Conservation (phyloP, 192 early-diverging fungal species). For the Radiomyces spectabilis region DNA sequence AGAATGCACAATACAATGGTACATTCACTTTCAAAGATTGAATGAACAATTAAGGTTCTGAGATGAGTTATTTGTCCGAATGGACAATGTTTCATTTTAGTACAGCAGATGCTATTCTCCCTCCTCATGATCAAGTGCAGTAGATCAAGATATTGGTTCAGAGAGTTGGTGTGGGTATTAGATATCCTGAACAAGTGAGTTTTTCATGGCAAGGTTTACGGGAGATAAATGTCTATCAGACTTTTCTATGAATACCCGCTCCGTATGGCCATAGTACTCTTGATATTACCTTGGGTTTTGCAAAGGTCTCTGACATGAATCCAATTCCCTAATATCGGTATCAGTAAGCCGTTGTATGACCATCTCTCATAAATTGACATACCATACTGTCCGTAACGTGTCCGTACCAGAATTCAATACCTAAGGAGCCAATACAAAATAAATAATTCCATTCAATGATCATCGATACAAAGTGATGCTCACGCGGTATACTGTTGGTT, state of each 20-base stretch:
- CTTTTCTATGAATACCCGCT: neutral
- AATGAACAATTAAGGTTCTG: too few species aligned
- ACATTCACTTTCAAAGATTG: too few species aligned
- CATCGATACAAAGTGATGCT: too few species aligned
- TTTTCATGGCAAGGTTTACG: neutral
- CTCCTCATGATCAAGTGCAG: too few species aligned
- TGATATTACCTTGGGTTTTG: conserved; percentile 6
- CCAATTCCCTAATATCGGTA: conserved; percentile 21
- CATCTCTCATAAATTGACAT: neutral
- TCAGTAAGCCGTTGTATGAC: neutral
- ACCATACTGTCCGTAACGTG: conserved; percentile 75
- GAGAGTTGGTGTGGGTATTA: too few species aligned
- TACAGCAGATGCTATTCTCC: too few species aligned
- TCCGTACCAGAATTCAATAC: conserved; percentile 56
- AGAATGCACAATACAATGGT: too few species aligned
- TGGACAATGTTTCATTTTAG: too few species aligned
- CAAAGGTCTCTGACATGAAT: conserved; percentile 12
- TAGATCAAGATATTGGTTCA: too few species aligned
- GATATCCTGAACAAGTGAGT: conserved; percentile 4
- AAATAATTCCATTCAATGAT: neutral
- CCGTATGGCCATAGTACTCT: neutral
- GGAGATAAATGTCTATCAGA: conserved; percentile 9
- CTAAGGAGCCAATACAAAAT: neutral
- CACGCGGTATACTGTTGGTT: neutral
- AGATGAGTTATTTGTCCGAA: too few species aligned